A percentile compares a stretch with the other conserved stretches of the same genome.
Evolutionary conservation across 345 rosid genomes (phyloP).

Genomic region (Eucalyptus pauciflora): DNA sequence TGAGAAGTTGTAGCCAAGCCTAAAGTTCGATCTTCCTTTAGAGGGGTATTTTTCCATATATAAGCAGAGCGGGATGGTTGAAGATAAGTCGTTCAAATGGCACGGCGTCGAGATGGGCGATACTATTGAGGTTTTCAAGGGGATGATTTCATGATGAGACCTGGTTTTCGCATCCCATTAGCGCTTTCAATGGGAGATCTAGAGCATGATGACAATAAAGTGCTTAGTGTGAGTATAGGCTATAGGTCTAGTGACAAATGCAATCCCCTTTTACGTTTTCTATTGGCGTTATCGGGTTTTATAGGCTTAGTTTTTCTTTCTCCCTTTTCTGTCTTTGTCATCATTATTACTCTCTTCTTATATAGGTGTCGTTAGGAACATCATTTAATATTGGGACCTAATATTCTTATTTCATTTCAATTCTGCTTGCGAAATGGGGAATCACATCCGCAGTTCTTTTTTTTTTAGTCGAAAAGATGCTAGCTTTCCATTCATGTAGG

Average conservation of each 20-base stretch:
- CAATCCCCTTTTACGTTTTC: background rate
- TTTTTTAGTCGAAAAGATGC: no score
- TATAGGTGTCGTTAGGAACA: background rate
- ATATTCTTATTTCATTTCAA: background rate
- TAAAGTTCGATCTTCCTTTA: constrained; percentile 8
- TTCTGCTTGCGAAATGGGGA: background rate
- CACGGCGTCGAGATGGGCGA: constrained; percentile 13
- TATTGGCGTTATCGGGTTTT: background rate
- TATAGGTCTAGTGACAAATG: background rate
- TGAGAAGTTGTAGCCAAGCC: constrained; percentile 4
- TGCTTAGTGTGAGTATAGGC: background rate
- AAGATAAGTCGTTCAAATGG: constrained; percentile 15
- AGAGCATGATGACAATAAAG: background rate
- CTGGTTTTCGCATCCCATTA: background rate
- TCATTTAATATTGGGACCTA: background rate
- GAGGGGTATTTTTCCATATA: constrained; percentile 24
- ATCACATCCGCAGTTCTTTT: background rate
- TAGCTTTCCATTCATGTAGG: no score
- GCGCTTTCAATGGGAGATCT: background rate
- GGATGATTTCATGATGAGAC: background rate
- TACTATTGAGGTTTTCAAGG: constrained; percentile 10
- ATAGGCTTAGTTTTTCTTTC: background rate
- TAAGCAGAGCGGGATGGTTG: constrained; percentile 24
- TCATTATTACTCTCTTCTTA: background rate
- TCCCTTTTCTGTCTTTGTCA: background rate